Evolutionary conservation across 2,329 filamentous ascomycete species (phyloP), one percentile per base, ranked within the genome.

Genomic region (Ophioceras dolichostomum): DNA sequence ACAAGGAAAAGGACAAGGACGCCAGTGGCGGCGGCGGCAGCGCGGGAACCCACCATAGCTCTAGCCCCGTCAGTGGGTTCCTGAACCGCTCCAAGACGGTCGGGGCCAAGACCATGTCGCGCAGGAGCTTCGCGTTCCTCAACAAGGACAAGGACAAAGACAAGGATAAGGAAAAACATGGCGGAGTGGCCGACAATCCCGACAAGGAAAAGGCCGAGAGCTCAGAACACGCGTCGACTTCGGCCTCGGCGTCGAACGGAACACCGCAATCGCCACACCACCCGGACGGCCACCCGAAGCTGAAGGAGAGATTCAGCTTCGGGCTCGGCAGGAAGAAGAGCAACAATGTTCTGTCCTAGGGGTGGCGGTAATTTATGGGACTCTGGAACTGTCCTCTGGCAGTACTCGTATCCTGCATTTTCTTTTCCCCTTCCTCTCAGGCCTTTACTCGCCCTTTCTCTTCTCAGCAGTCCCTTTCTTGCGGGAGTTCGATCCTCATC

Each of bases 21-120:
- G n/a, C n/a, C n/a, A n/a, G n/a, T n/a, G 14, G 5, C 27, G 27
- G 26, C 27, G 24, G 24, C n/a, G 19, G 22, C 34, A 29, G 14
- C 7, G 34, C 34, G 22, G 24, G 18, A 9, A 14, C 18, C 13
- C 22, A 31, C 6, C 16, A 17, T 10, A 5, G 16, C 31, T 33
- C 31, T 5, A 36, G 32, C 28, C 37, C 40, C 16, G 40, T 37
- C 19, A 28, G 55, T 21, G 62, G 65, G 5, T 65, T 75, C 21
- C 61, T 91, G 30, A 76, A 74, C 49, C 69, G 83, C 32, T 77
- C 83, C 45, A 73, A 78, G 47, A 70, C 79, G 38, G 31, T 33
- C 19, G 76, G 76, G 9, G 85, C 79, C 55, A 89, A 84, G 62
- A 87, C 83, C 44, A 71, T 94, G 63, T 74, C 83, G 34, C 75